Evolutionary conservation across 1,139 yeast genomes (phyloP).

Genomic region (Yamadazyma pseudoaaseri): DNA sequence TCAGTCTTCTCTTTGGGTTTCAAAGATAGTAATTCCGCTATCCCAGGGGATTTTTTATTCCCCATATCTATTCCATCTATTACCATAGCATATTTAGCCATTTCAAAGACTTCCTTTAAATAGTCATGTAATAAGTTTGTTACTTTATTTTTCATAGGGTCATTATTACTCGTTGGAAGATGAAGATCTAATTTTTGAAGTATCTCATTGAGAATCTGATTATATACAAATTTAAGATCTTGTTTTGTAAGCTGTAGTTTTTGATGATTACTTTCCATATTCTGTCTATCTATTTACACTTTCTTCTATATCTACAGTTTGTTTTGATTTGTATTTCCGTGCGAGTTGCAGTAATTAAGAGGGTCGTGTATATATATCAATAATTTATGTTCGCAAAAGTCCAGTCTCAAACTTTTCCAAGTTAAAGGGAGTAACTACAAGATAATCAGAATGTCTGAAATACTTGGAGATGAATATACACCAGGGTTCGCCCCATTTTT

Average conservation of each 20-base stretch:
- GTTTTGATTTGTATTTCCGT: neutral
- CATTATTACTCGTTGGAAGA: conserved; percentile 45
- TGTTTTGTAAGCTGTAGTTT: conserved; percentile 48
- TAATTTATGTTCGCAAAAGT: conserved; percentile 2
- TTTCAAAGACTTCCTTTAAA: conserved; percentile 49
- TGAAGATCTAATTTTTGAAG: conserved; percentile 45
- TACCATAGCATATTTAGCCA: conserved; percentile 48
- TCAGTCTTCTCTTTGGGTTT: conserved; percentile 47
- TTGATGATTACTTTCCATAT: conserved; percentile 21
- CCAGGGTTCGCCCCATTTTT: conserved; percentile 93
- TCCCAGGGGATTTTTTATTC: conserved; percentile 8
- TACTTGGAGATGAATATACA: conserved; percentile 54
- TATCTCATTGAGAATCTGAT: conserved; percentile 37
- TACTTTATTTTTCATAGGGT: conserved; percentile 46
- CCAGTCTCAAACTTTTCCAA: conserved; percentile 1
- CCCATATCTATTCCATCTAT: conserved; percentile 46
- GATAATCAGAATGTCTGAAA: conserved; percentile 37
- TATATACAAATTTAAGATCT: conserved; percentile 50
- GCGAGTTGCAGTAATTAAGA: neutral
- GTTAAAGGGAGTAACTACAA: neutral
- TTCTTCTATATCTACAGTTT: neutral
- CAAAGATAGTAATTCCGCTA: conserved; percentile 28
- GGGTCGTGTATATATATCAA: neutral
- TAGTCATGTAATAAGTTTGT: conserved; percentile 42
- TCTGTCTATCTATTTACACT: conserved; percentile 16